Evolutionary conservation across 805 yeast genomes (phyloP).

Genomic region (Blastobotrys peoriensis): DNA sequence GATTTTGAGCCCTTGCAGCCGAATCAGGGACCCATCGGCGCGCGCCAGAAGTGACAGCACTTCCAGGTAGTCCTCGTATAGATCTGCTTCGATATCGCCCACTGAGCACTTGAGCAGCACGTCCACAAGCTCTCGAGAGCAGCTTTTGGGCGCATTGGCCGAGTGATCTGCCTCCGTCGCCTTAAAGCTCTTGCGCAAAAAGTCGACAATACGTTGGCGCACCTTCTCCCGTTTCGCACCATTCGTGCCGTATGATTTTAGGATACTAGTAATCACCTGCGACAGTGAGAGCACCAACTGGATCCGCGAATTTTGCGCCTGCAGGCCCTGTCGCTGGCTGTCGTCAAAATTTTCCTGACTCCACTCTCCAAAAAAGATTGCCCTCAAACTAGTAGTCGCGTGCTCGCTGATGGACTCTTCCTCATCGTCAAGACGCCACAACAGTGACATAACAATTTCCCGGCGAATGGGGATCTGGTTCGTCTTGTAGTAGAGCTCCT

Average conservation of each 20-base stretch:
- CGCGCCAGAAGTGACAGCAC: slow-evolving; percentile 53
- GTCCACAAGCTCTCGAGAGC: not conserved
- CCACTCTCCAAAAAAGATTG: slow-evolving; percentile 7
- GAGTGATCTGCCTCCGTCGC: not conserved
- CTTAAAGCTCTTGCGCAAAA: not conserved
- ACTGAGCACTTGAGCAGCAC: slow-evolving; percentile 2
- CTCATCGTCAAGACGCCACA: slow-evolving; percentile 1
- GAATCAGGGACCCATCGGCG: slow-evolving; percentile 46
- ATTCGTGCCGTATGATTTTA: not conserved
- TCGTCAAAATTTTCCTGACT: not conserved
- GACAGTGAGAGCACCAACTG: not conserved
- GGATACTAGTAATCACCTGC: not conserved
- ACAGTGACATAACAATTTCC: not conserved
- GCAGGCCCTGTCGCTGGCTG: not conserved
- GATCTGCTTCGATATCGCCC: not conserved
- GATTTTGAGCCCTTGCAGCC: slow-evolving; percentile 59
- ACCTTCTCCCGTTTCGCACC: not conserved
- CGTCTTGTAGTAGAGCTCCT: slow-evolving; percentile 10
- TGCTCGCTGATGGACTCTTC: slow-evolving; percentile 4
- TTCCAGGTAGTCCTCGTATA: slow-evolving; percentile 34
- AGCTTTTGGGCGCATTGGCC: not conserved
- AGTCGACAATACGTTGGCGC: not conserved
- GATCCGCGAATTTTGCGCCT: not conserved
- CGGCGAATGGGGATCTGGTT: not conserved
- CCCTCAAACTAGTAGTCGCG: slow-evolving; percentile 3